A percentile compares a stretch with the other conserved stretches of the same genome.
These are phyloP conservation scores for Phialophora tarda DNA, from an alignment of 2,329 filamentous ascomycete genomes.

Conservation along the genomic window DNA sequence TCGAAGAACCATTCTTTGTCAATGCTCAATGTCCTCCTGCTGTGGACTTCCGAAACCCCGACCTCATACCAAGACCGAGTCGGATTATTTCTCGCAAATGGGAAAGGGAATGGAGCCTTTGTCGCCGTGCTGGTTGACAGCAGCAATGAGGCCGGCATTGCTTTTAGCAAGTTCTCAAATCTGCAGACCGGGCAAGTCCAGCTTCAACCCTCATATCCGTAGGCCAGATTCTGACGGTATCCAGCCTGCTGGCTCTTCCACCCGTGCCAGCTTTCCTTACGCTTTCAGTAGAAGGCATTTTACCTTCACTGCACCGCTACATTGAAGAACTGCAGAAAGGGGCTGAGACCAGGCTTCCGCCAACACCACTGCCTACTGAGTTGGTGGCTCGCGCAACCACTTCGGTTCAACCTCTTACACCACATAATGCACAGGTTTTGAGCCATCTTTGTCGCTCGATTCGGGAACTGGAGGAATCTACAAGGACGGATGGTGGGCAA, in stretches of 20 bases:
- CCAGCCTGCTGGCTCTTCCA: constrained; percentile 15
- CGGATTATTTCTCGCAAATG: neutral
- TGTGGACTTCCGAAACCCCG: constrained; percentile 22
- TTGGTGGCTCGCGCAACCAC: constrained; percentile 32
- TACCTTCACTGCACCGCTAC: constrained; percentile 22
- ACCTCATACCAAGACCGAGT: constrained; percentile 4
- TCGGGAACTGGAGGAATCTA: constrained; percentile 33
- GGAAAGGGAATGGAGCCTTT: neutral
- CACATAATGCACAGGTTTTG: constrained; percentile 44
- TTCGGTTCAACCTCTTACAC: constrained; percentile 37
- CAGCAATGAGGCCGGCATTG: neutral
- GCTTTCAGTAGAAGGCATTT: constrained; percentile 13
- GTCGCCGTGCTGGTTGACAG: constrained; percentile 21
- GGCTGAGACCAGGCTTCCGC: neutral
- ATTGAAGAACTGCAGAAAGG: constrained; percentile 14
- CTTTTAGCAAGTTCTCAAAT: constrained; percentile 10
- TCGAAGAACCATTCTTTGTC: constrained; percentile 9
- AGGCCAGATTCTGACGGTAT: neutral
- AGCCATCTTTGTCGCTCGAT: constrained; percentile 43
- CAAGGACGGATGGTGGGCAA: constrained; percentile 29
- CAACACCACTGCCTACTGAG: constrained; percentile 24
- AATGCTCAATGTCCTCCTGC: constrained; percentile 23
- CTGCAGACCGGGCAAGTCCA: constrained; percentile 12
- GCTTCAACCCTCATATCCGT: neutral
- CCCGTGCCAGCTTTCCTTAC: constrained; percentile 11